Evolutionary conservation across 345 rosid genomes (phyloP).

Genomic region (Eutrema yunnanense): DNA sequence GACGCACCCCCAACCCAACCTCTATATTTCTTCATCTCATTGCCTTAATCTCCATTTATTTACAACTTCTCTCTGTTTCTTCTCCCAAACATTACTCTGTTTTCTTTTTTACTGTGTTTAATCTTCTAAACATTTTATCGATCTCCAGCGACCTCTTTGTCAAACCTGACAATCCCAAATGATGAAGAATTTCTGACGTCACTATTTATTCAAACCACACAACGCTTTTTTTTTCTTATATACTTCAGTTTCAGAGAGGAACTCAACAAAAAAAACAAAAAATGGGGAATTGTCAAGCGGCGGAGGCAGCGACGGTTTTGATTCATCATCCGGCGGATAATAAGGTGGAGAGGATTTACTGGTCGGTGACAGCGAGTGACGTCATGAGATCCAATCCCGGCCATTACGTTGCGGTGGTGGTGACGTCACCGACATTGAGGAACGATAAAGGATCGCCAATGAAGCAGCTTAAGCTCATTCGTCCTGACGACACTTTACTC

Average conservation of each 20-base stretch:
- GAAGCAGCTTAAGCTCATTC: slow-evolving; percentile 80
- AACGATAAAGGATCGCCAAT: slow-evolving; percentile 43
- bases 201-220: slow-evolving; percentile 6
- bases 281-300: slow-evolving; percentile 94
- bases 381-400: slow-evolving; percentile 78
- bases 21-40: slow-evolving; percentile 15
- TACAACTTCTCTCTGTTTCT: not conserved
- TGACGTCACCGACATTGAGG: slow-evolving; percentile 37
- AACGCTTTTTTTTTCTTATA: not conserved
- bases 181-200: slow-evolving; percentile 18
- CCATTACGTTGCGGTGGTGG: slow-evolving; percentile 73
- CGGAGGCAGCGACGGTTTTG: slow-evolving; percentile 72
- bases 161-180: slow-evolving; percentile 25
- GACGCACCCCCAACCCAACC: slow-evolving; percentile 18
- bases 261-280: slow-evolving; percentile 19
- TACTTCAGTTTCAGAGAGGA: slow-evolving; percentile 8
- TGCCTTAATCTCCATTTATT: slow-evolving; percentile 1
- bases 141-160: slow-evolving; percentile 20
- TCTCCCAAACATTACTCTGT: not conserved
- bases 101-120: not conserved
- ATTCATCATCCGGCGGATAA: slow-evolving; percentile 69
- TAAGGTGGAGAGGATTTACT: slow-evolving; percentile 64
- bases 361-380: slow-evolving; percentile 66
- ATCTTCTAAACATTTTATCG: not conserved
- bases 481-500: slow-evolving; percentile 62